Conservation (phyloP, 768 basidiomycete genomes). For the Cystofilobasidium macerans region DNA sequence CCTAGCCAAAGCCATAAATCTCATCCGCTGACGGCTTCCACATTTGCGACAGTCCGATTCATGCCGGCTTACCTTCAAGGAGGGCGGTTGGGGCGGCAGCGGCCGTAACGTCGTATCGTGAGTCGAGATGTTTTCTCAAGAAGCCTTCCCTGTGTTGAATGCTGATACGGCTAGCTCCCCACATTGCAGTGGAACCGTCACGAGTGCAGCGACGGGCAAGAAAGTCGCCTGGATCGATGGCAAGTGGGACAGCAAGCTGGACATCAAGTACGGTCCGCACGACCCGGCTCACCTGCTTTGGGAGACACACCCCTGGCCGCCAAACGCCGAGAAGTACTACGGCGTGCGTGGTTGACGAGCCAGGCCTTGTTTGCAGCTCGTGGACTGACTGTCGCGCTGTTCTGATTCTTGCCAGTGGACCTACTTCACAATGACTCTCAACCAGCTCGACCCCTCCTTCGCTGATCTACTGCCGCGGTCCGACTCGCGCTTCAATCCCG, state of each 20-base stretch:
- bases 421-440: constrained; percentile 16
- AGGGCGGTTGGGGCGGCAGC: constrained; percentile 59
- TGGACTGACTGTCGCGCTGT: too few species aligned
- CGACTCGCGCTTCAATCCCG: constrained; percentile 69
- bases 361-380: too few species aligned
- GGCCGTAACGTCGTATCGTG: constrained; percentile 54
- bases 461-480: constrained; percentile 56
- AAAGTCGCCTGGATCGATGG: constrained; percentile 61
- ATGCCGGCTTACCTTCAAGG: constrained; percentile 74
- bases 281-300: constrained; percentile 56
- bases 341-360: too few species aligned
- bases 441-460: constrained; percentile 21
- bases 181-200: constrained; percentile 45
- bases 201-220: constrained; percentile 46
- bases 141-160: neutral
- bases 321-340: constrained; percentile 59
- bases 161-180: neutral
- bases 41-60: constrained; percentile 36
- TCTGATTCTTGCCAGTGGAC: constrained; percentile 20
- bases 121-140: neutral
- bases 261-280: constrained; percentile 52
- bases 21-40: neutral
- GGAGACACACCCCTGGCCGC: constrained; percentile 62
- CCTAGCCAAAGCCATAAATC: neutral
- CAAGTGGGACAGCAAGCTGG: constrained; percentile 76